Conservation (phyloP, 106 monocot genomes). For the Cymbidium sinense region DNA sequence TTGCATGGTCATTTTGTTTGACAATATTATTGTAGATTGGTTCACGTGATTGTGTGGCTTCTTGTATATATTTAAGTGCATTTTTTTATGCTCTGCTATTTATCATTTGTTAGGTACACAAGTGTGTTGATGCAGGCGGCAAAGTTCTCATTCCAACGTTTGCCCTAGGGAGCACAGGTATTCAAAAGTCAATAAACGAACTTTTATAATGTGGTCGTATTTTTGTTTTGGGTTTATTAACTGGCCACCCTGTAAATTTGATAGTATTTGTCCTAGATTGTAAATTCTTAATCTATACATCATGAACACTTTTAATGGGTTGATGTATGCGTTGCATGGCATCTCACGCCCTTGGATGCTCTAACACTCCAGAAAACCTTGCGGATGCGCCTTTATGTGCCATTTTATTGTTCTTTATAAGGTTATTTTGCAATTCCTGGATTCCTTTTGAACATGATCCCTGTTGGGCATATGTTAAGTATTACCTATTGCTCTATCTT, state of each 20-base stretch:
- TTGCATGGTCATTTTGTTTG: not conserved
- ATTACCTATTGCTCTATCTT: not conserved
- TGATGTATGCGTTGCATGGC: not conserved
- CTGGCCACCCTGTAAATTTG: not conserved
- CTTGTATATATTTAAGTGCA: not conserved
- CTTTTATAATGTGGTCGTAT: not conserved
- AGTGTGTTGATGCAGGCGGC: conserved; percentile 81
- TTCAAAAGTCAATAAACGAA: not conserved
- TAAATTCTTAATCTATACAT: not conserved
- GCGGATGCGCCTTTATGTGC: not conserved
- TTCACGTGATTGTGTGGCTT: not conserved
- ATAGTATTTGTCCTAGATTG: not conserved
- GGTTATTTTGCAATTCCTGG: not conserved
- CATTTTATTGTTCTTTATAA: not conserved
- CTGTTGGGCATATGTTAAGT: not conserved
- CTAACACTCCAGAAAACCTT: not conserved
- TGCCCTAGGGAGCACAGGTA: conserved; percentile 97
- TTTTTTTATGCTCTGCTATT: not conserved
- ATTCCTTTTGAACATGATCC: not conserved
- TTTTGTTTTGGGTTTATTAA: conserved; percentile 1
- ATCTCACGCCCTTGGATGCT: not conserved
- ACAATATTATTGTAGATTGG: not conserved
- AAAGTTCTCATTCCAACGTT: conserved; percentile 99
- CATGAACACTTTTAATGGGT: not conserved
- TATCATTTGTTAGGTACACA: conserved; percentile 64